phyloP scores from a whole-genome alignment of 306 rosid genomes.

The Astragalus membranaceus region DNA sequence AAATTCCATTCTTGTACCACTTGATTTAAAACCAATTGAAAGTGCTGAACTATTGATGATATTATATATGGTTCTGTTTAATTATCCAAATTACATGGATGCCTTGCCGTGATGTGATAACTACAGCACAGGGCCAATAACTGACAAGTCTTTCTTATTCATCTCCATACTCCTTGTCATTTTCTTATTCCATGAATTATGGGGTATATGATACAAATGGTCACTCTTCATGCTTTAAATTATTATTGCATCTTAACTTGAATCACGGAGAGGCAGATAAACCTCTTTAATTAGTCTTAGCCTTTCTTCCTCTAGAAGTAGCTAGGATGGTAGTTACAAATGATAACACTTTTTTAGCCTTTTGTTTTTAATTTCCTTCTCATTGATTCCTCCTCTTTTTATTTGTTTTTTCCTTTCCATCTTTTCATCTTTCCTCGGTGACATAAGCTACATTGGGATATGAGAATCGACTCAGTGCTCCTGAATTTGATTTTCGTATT shows the following conservation, averaged over 20 bases:
- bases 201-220: conserved; percentile 13
- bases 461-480: too few species aligned
- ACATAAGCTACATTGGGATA: too few species aligned
- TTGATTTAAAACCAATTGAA: neutral
- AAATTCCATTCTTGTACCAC: neutral
- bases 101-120: conserved; percentile 20
- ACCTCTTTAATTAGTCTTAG: conserved; percentile 16
- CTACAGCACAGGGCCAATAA: conserved; percentile 30
- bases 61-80: neutral
- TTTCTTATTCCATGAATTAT: conserved; percentile 30
- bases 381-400: neutral
- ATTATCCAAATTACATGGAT: neutral
- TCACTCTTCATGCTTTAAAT: conserved; percentile 10
- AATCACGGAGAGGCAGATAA: conserved; percentile 43
- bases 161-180: conserved; percentile 27
- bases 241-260: conserved; percentile 25
- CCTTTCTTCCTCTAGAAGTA: conserved; percentile 23
- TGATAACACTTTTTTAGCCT: conserved; percentile 9
- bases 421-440: too few species aligned
- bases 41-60: neutral
- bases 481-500: too few species aligned
- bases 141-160: conserved; percentile 35
- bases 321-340: conserved; percentile 34
- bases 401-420: too few species aligned
- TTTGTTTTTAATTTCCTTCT: neutral